These are phyloP conservation scores for Rosa rugosa DNA, from an alignment of 306 rosid species.

Conservation along the genomic window DNA sequence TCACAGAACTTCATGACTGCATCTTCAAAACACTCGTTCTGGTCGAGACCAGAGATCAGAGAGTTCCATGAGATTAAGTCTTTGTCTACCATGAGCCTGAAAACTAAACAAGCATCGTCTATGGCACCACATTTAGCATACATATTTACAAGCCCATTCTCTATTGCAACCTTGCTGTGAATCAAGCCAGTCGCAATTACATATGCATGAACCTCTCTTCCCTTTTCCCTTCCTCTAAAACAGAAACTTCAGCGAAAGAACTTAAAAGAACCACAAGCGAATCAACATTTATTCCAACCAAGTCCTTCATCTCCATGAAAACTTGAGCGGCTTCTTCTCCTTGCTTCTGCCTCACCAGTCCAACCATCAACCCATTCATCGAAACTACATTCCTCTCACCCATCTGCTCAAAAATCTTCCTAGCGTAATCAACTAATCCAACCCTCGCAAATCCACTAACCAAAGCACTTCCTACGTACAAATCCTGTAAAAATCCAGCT, in stretches of 20 bases:
- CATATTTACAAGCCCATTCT: slow-evolving; percentile 83
- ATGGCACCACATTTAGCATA: slow-evolving; percentile 70
- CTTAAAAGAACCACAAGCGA: slow-evolving; percentile 73
- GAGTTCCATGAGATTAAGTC: slow-evolving; percentile 84
- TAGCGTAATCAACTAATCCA: slow-evolving; percentile 56
- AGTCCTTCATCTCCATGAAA: slow-evolving; percentile 61
- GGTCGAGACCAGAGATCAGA: slow-evolving; percentile 82
- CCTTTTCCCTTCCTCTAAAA: slow-evolving; percentile 61
- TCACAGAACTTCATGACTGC: slow-evolving; percentile 54
- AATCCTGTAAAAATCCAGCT: slow-evolving; percentile 57
- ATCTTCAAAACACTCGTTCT: slow-evolving; percentile 64
- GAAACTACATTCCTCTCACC: slow-evolving; percentile 67
- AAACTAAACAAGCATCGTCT: slow-evolving; percentile 60
- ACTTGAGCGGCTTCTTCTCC: slow-evolving; percentile 78
- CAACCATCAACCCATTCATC: slow-evolving; percentile 88
- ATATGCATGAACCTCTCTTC: slow-evolving; percentile 72
- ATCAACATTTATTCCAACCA: slow-evolving; percentile 55
- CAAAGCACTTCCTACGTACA: slow-evolving; percentile 87
- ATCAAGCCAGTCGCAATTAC: slow-evolving; percentile 44
- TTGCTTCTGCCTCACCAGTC: slow-evolving; percentile 67
- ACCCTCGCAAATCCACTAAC: slow-evolving; percentile 74
- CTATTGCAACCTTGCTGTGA: slow-evolving; percentile 44
- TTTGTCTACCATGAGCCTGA: slow-evolving; percentile 51
- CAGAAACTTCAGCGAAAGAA: slow-evolving; percentile 59
- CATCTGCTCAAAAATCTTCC: slow-evolving; percentile 65